Base-by-base conservation (phyloP, 495 filamentous ascomycete genomes). In the Neurospora sublineolata region DNA sequence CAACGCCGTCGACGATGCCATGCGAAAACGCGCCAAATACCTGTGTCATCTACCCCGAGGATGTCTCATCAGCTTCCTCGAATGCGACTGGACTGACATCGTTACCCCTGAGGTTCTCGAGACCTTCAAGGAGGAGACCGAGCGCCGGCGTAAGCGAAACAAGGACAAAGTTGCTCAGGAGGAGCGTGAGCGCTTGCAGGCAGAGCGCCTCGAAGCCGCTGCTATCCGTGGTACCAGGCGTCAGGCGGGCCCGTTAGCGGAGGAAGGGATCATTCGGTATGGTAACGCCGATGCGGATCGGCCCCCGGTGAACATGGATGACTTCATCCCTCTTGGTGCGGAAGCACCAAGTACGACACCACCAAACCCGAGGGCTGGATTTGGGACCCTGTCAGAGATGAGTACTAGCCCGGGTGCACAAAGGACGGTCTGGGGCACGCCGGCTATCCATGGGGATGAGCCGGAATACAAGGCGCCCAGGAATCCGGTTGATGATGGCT, bases 1-100 rank as follows among this genome's bases (percentile, higher is more conserved):
- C 27, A 93, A 97, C 76, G 90, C 93, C 23, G 88, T 99, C 37
- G 96, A 98, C 75, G 94, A 97, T 75, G 91, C 92, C 37, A 82
- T 97, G 40, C 88, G 95, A 44, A 93, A 91, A 80, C 87, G 93
- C 69, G 88, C 92, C 39, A 97, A 95, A 79, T 99, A 98, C 75
- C 86, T 99, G 2, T 89, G 90, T 8, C 95, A 99, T 79, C 86
- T 99, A 16, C 95, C 95, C 0, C 88, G 93, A 70, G 95, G 95
- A 3, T 97, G 94, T 80, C 92, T 97, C 73, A 93, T 98, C 46
- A 92, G 86, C 74, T 98, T 98, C 76, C 82, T 99, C 0, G 95
- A 98, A 80, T 99, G 95, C 75, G 93, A 99, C 78, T 99, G 95
- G 95, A 93, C 93, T 1, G 95, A 97, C 74, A 88, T 94, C 18